Evolutionary conservation across 352 stramenopile species (phyloP).

Genomic region (Nothophytophthora sp.): DNA sequence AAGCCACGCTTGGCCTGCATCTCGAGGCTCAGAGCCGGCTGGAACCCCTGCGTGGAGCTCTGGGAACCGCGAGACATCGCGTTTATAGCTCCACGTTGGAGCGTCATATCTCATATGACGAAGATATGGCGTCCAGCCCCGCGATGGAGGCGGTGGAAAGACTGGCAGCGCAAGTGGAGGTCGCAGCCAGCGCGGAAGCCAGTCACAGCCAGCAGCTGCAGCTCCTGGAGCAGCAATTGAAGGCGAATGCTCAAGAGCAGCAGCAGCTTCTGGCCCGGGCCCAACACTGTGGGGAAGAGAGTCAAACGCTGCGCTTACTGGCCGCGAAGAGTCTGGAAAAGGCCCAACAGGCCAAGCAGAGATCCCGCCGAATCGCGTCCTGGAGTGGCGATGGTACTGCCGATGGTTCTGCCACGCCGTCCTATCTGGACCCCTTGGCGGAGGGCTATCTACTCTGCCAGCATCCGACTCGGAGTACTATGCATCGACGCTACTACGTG

Average conservation of each 20-base stretch:
- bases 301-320: slow-evolving; percentile 39
- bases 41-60: slow-evolving; percentile 19
- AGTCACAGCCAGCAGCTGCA: slow-evolving; percentile 37
- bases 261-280: slow-evolving; percentile 28
- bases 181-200: slow-evolving; percentile 48
- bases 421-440: slow-evolving; percentile 64
- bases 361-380: slow-evolving; percentile 47
- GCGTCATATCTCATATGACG: slow-evolving; percentile 10
- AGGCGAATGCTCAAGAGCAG: slow-evolving; percentile 20
- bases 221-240: slow-evolving; percentile 20
- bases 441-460: slow-evolving; percentile 78
- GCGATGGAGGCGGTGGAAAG: slow-evolving; percentile 32
- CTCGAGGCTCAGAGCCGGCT: slow-evolving; percentile 28
- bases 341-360: slow-evolving; percentile 60
- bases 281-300: slow-evolving; percentile 33
- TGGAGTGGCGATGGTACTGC: slow-evolving; percentile 37
- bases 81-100: slow-evolving; percentile 35
- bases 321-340: slow-evolving; percentile 52
- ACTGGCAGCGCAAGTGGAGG: slow-evolving; percentile 60
- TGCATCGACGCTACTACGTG: slow-evolving; percentile 82
- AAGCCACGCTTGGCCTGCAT: slow-evolving; percentile 25
- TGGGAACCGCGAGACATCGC: slow-evolving; percentile 32
- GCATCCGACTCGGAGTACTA: slow-evolving; percentile 54
- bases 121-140: too few species aligned
- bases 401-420: slow-evolving; percentile 23